Conservation (phyloP, 495 filamentous ascomycete species). For the Trichoderma asperelloides region DNA sequence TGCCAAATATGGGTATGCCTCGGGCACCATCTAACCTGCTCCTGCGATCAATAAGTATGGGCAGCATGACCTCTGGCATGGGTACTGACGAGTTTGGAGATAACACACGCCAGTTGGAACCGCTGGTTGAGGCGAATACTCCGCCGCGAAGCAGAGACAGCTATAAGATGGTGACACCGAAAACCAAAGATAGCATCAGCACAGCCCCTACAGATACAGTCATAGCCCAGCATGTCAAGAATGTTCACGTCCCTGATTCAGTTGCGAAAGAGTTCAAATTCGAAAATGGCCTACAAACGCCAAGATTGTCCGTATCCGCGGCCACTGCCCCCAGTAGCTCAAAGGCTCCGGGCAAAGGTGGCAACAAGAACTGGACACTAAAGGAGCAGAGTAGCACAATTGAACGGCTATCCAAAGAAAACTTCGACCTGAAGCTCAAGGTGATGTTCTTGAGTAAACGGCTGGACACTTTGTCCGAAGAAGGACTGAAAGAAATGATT, state of each 20-base stretch:
- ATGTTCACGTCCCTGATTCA: slow-evolving; percentile 83
- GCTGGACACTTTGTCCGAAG: slow-evolving; percentile 85
- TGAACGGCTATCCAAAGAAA: slow-evolving; percentile 88
- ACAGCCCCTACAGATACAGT: slow-evolving; percentile 74
- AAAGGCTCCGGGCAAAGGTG: slow-evolving; percentile 47
- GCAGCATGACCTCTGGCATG: slow-evolving; percentile 89
- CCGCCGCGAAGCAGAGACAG: slow-evolving; percentile 15
- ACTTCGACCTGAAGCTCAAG: slow-evolving; percentile 95
- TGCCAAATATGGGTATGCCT: slow-evolving; percentile 47
- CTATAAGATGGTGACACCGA: slow-evolving; percentile 30
- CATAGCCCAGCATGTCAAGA: slow-evolving; percentile 76
- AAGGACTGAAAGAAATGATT: slow-evolving; percentile 94
- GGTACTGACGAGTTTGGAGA: slow-evolving; percentile 58
- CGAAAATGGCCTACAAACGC: slow-evolving; percentile 45
- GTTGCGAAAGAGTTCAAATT: slow-evolving; percentile 72
- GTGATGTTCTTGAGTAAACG: slow-evolving; percentile 95
- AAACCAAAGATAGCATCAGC: slow-evolving; percentile 41
- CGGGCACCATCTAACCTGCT: slow-evolving; percentile 40
- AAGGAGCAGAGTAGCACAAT: slow-evolving; percentile 97
- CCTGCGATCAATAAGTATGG: slow-evolving; percentile 76
- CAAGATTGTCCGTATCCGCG: slow-evolving; percentile 41
- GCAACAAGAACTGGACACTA: slow-evolving; percentile 77
- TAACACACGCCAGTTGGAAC: slow-evolving; percentile 37
- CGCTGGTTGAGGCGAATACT: slow-evolving; percentile 37
- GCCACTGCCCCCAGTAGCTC: slow-evolving; percentile 32